Evolutionary conservation across 352 stramenopile species (phyloP).

Genomic region (Phytophthora hibernalis): DNA sequence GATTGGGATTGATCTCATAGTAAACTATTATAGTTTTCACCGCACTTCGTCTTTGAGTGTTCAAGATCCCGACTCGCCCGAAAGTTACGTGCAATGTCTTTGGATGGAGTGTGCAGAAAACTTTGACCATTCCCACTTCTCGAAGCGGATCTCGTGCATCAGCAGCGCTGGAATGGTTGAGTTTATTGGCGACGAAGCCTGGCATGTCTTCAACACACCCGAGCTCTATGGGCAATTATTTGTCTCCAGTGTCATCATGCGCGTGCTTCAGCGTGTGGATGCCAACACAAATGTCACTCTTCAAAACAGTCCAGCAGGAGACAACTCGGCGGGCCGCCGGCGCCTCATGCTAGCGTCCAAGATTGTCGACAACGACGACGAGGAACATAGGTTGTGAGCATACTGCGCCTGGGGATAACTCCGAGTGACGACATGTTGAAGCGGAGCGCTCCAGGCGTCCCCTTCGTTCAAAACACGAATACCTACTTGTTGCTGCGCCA

Average conservation of each 20-base stretch:
- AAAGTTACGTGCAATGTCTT: slow-evolving; percentile 14
- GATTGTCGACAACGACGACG: slow-evolving; percentile 25
- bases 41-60: not conserved
- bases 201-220: slow-evolving; percentile 37
- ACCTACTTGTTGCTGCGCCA: slow-evolving; percentile 43
- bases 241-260: slow-evolving; percentile 26
- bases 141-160: slow-evolving; percentile 29
- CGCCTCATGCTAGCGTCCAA: slow-evolving; percentile 37
- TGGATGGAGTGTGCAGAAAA: slow-evolving; percentile 36
- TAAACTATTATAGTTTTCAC: slow-evolving; percentile 27
- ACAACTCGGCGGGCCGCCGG: slow-evolving; percentile 28
- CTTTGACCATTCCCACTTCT: slow-evolving; percentile 44
- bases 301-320: slow-evolving; percentile 33
- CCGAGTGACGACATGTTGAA: slow-evolving; percentile 23
- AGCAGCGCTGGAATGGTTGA: slow-evolving; percentile 11
- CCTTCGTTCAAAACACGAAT: slow-evolving; percentile 36
- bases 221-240: slow-evolving; percentile 37
- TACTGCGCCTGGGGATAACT: slow-evolving; percentile 31
- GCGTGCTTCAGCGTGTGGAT: slow-evolving; percentile 41
- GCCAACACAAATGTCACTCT: slow-evolving; percentile 32
- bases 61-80: not conserved
- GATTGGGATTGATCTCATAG: not conserved
- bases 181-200: slow-evolving; percentile 31
- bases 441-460: slow-evolving; percentile 8
- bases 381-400: slow-evolving; percentile 10